phyloP scores from a whole-genome alignment of 2,329 filamentous ascomycete species.

The Ophiostoma ulmi region DNA sequence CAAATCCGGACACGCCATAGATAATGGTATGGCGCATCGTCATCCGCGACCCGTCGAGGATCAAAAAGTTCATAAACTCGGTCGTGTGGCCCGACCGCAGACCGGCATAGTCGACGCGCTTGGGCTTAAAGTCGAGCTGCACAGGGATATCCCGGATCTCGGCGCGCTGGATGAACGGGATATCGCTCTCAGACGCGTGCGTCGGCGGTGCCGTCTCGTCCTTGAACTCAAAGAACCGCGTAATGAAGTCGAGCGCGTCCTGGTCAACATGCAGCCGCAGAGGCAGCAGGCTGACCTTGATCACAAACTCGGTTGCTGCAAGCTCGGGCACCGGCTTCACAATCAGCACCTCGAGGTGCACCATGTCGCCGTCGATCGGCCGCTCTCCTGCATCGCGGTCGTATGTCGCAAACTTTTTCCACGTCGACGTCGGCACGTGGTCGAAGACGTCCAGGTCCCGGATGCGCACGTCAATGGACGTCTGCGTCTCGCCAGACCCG shows the following conservation, averaged over 20 bases:
- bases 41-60: constrained; percentile 83
- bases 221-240: constrained; percentile 96
- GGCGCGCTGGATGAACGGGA: constrained; percentile 82
- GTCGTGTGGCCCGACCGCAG: constrained; percentile 89
- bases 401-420: constrained; percentile 97
- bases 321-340: constrained; percentile 80
- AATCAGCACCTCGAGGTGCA: constrained; percentile 80
- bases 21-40: constrained; percentile 83
- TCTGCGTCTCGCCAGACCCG: constrained; percentile 73
- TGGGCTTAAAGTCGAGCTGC: constrained; percentile 92
- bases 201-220: constrained; percentile 57
- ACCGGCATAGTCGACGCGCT: constrained; percentile 92
- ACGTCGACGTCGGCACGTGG: constrained; percentile 89
- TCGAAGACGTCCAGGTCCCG: constrained; percentile 86
- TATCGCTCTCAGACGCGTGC: constrained; percentile 56
- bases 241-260: constrained; percentile 94
- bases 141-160: constrained; percentile 81
- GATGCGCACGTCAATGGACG: constrained; percentile 77
- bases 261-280: constrained; percentile 92
- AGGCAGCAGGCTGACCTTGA: constrained; percentile 74
- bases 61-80: constrained; percentile 98
- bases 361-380: constrained; percentile 82
- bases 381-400: constrained; percentile 81
- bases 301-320: constrained; percentile 81
- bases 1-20: constrained; percentile 86